A percentile compares a stretch with the other conserved stretches of the same genome.
Evolutionary conservation across 202 grass and related monocot genomes (phyloP).

Genomic region (Hordeum pubiflorum): DNA sequence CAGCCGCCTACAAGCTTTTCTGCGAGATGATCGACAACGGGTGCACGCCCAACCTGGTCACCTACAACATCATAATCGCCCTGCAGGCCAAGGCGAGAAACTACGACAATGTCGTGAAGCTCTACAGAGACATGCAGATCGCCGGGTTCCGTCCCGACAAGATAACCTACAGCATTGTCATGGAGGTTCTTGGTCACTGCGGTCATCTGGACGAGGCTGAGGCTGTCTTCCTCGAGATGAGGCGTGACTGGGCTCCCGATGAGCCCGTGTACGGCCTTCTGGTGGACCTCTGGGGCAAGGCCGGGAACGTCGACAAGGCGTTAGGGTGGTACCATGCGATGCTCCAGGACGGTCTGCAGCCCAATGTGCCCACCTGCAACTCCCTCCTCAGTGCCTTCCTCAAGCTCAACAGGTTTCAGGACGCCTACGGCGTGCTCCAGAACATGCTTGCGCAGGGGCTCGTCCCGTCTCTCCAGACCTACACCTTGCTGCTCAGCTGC

Average conservation of each 20-base stretch:
- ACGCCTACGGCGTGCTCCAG: slow-evolving; percentile 63
- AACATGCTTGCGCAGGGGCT: slow-evolving; percentile 71
- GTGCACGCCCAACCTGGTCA: slow-evolving; percentile 82
- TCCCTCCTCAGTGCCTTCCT: slow-evolving; percentile 86
- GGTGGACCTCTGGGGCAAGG: slow-evolving; percentile 96
- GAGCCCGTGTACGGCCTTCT: slow-evolving; percentile 93
- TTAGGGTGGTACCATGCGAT: slow-evolving; percentile 74
- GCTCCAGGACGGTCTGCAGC: slow-evolving; percentile 76
- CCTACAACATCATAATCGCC: slow-evolving; percentile 93
- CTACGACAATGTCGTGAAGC: slow-evolving; percentile 79
- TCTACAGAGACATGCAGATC: slow-evolving; percentile 90
- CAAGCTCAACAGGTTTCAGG: slow-evolving; percentile 57
- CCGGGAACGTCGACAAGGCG: slow-evolving; percentile 80
- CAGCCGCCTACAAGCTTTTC: slow-evolving; percentile 71
- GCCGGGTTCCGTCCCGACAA: slow-evolving; percentile 89
- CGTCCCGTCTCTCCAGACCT: slow-evolving; percentile 83
- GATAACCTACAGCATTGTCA: slow-evolving; percentile 96
- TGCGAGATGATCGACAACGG: slow-evolving; percentile 90
- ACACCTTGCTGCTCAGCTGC: slow-evolving; percentile 84
- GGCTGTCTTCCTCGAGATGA: slow-evolving; percentile 83
- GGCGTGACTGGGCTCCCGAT: slow-evolving; percentile 77
- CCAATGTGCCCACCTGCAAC: slow-evolving; percentile 91
- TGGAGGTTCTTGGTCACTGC: slow-evolving; percentile 79
- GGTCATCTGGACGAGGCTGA: slow-evolving; percentile 84
- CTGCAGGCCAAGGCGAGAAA: slow-evolving; percentile 94